Percentiles rank a stretch among this genome's conserved stretches.
phyloP scores from a whole-genome alignment of 2,329 filamentous ascomycete genomes.

The Colletotrichum sojae region DNA sequence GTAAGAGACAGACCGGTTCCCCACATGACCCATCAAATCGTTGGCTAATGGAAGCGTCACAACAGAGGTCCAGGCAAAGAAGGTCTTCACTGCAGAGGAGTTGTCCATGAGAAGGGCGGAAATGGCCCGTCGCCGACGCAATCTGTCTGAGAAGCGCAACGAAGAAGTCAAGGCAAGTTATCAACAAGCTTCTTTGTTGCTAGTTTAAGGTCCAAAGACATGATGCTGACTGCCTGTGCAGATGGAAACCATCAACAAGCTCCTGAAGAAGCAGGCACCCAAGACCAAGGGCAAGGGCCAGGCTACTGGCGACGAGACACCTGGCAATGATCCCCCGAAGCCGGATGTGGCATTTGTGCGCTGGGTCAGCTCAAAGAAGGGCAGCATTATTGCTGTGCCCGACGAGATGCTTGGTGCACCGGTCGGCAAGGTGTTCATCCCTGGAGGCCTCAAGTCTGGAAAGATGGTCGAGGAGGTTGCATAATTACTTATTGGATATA shows the following conservation, averaged over 20 bases:
- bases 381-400: constrained; percentile 75
- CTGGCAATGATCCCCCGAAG: constrained; percentile 62
- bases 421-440: constrained; percentile 70
- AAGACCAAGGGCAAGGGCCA: constrained; percentile 74
- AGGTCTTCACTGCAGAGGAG: constrained; percentile 73
- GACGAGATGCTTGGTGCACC: constrained; percentile 77
- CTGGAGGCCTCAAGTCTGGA: constrained; percentile 50
- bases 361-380: constrained; percentile 78
- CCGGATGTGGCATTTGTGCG: constrained; percentile 75
- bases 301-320: constrained; percentile 62
- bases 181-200: too few relatives aligned
- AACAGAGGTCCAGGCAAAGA: constrained; percentile 75
- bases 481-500: constrained; percentile 45
- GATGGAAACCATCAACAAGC: constrained; percentile 94
- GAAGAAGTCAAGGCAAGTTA: constrained; percentile 72
- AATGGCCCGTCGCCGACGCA: constrained; percentile 73
- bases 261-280: constrained; percentile 87
- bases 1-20: constrained; percentile 54
- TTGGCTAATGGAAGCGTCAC: constrained; percentile 27
- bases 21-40: neutral
- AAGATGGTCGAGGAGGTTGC: constrained; percentile 71
- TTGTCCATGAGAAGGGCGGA: constrained; percentile 73
- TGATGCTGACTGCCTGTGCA: constrained; percentile 50
- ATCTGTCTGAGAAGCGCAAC: constrained; percentile 75
- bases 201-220: neutral